Conservation (phyloP, 805 yeast genomes). For the Peterozyma xylosa region DNA sequence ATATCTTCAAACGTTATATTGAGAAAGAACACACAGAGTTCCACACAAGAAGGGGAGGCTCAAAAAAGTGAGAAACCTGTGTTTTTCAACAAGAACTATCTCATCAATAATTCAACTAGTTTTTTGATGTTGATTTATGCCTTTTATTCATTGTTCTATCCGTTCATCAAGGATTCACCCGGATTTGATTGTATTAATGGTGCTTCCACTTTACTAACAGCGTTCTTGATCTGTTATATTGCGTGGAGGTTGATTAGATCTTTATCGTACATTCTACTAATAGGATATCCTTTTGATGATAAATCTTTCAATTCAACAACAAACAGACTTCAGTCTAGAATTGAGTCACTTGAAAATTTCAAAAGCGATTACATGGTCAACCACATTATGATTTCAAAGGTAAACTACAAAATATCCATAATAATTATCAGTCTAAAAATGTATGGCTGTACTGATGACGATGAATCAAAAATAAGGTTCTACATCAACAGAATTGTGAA, state of each 20-base stretch:
- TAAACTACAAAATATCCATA: slow-evolving; percentile 53
- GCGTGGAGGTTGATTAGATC: slow-evolving; percentile 45
- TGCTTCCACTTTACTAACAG: slow-evolving; percentile 35
- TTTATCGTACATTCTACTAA: slow-evolving; percentile 43
- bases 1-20: slow-evolving; percentile 21
- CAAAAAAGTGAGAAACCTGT: slow-evolving; percentile 19
- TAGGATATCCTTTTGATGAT: slow-evolving; percentile 43
- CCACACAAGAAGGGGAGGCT: background rate
- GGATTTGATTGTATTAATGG: slow-evolving; percentile 29
- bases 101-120: slow-evolving; percentile 17
- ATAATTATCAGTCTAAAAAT: slow-evolving; percentile 48
- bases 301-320: slow-evolving; percentile 29
- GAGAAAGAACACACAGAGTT: slow-evolving; percentile 7
- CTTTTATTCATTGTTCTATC: slow-evolving; percentile 30
- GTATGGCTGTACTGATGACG: slow-evolving; percentile 69
- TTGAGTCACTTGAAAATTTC: slow-evolving; percentile 44
- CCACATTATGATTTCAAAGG: slow-evolving; percentile 48
- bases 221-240: slow-evolving; percentile 34
- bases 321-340: slow-evolving; percentile 29
- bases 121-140: slow-evolving; percentile 37
- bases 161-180: slow-evolving; percentile 19
- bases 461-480: slow-evolving; percentile 48
- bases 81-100: slow-evolving; percentile 14
- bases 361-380: slow-evolving; percentile 40
- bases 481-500: slow-evolving; percentile 37